phyloP scores from a whole-genome alignment of 2,329 filamentous ascomycete species.

The Sclerotinia minor region DNA sequence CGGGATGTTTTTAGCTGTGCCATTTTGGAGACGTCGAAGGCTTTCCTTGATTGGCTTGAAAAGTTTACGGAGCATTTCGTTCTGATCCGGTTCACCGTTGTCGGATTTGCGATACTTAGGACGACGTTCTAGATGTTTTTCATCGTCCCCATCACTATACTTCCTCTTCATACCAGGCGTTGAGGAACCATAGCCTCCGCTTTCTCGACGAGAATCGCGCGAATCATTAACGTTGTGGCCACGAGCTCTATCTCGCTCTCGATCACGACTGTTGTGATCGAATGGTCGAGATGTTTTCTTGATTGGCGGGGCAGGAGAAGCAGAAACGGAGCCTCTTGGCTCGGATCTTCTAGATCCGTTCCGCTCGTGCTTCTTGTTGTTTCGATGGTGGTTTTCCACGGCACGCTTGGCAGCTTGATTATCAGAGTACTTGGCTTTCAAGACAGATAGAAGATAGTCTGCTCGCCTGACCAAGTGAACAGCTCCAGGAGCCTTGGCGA shows the following conservation, averaged over 20 bases:
- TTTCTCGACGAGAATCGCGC: conserved; percentile 32
- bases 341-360: conserved; percentile 61
- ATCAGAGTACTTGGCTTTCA: conserved; percentile 80
- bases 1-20: conserved; percentile 62
- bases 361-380: conserved; percentile 75
- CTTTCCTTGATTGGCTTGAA: conserved; percentile 61
- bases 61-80: conserved; percentile 31
- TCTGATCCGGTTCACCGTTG: conserved; percentile 41
- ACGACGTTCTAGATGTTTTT: conserved; percentile 50
- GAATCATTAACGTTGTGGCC: conserved; percentile 47
- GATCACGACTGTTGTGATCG: conserved; percentile 50
- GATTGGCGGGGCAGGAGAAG: conserved; percentile 66
- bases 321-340: conserved; percentile 60
- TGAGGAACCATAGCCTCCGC: conserved; percentile 31
- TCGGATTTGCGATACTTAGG: conserved; percentile 56
- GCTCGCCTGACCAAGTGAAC: conserved; percentile 93
- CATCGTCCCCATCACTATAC: conserved; percentile 55
- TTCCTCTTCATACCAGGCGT: conserved; percentile 59
- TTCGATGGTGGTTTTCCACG: conserved; percentile 90
- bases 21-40: conserved; percentile 59
- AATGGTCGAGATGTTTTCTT: conserved; percentile 45
- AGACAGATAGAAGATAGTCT: conserved; percentile 92
- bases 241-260: conserved; percentile 51
- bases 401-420: conserved; percentile 75
- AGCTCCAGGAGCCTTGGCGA: conserved; percentile 89